Base-by-base conservation (phyloP, 371 early-diverging fungal species). In the Actinomucor elegans region DNA sequence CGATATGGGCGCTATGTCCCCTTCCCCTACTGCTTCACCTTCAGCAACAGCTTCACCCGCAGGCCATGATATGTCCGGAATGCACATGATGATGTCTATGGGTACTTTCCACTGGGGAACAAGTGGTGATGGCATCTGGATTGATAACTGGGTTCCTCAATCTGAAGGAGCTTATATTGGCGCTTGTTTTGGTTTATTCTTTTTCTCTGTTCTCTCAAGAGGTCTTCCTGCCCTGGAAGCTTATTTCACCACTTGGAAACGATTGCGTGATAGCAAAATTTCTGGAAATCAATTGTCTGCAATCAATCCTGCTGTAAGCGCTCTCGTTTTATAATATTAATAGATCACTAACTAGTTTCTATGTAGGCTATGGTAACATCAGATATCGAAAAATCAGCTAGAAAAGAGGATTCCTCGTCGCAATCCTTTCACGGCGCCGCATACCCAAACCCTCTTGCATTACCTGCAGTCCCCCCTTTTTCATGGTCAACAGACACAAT, bases 371-470 rank as follows among this genome's bases (percentile, higher is more conserved):
- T n/a, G n/a, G n/a, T 31, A 15, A 50, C 34, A 35, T 36, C 28
- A 33, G 62, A 57, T 38, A 32, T 52, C 93, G 97, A 43, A 68
- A 79, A 61, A 75, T 94, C 73, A 96, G 96, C 56, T 95, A 46
- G 97, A 66, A 96, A 27, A 89, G 94, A 46, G 97, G 99, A 81
- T 96, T 97, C 79, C 92, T 95, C 73, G 89, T 97, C 68, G 88
- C 91, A 34, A 87, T 92, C 41, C 79, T 81, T 57, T 63, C 69
- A 59, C 86, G 91, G 15, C 54, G 72, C 17, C 12, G 27, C 33
- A 43, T 66, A 62, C 41, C 68, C 67, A 6, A 28, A 27, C 23
- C 38, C 60, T 24, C 49, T 52, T n/a, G 15, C 33, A 15, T 48
- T 75, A 10, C 82, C 84, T 5, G 50, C 42, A 18, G 72, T 75